Conservation (phyloP, 2,329 filamentous ascomycete species). For the Teratosphaeria viscida region DNA sequence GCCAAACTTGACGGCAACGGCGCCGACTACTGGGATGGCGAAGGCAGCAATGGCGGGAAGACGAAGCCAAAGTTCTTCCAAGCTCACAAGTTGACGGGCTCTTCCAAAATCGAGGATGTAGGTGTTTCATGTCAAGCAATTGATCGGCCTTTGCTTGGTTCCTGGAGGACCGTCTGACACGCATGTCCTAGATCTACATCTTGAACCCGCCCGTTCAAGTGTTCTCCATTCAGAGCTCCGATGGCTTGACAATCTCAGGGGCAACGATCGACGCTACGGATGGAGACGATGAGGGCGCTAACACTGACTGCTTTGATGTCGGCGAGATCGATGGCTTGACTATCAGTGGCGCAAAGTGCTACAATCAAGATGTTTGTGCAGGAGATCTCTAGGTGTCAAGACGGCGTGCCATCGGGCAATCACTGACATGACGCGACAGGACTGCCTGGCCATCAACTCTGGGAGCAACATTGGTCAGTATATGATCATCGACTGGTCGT, state of each 20-base stretch:
- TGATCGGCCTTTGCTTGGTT: not conserved
- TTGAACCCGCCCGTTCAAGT: slow-evolving; percentile 47
- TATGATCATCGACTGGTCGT: slow-evolving; percentile 13
- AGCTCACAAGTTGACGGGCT: slow-evolving; percentile 43
- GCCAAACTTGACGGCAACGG: slow-evolving; percentile 48
- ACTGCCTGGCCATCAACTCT: slow-evolving; percentile 22
- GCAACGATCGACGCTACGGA: slow-evolving; percentile 48
- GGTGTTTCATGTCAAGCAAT: not conserved
- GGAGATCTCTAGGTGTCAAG: not conserved
- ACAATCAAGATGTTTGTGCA: slow-evolving; percentile 18
- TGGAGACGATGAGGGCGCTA: slow-evolving; percentile 28
- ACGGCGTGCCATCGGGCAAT: not conserved
- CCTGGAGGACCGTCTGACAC: not conserved
- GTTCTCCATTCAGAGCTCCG: slow-evolving; percentile 38
- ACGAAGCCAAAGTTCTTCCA: slow-evolving; percentile 57
- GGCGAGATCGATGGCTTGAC: slow-evolving; percentile 13
- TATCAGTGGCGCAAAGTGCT: slow-evolving; percentile 17
- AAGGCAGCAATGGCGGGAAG: slow-evolving; percentile 50
- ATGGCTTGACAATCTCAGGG: slow-evolving; percentile 35
- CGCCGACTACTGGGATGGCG: slow-evolving; percentile 49
- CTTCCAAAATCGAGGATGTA: slow-evolving; percentile 37
- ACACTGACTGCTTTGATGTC: slow-evolving; percentile 24
- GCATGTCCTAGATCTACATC: slow-evolving; percentile 31
- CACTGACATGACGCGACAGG: slow-evolving; percentile 1
- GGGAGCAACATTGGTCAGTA: slow-evolving; percentile 28